Evolutionary conservation across 2,329 filamentous ascomycete genomes (phyloP), one percentile per base, ranked within the genome.

Genomic region (Calonectria honghensis): DNA sequence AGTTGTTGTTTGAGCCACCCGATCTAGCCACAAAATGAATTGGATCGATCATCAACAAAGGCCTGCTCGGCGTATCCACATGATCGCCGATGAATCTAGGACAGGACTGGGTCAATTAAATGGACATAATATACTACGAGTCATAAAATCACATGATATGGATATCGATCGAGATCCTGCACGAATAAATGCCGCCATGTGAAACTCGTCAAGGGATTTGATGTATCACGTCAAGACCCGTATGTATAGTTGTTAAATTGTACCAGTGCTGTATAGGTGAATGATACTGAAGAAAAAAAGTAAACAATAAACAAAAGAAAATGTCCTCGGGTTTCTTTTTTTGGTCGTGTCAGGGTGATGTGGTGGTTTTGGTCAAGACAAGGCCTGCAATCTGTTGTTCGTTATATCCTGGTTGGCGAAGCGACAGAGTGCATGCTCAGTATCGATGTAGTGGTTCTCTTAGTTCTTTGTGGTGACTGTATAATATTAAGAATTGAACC

Each of bases 1-100:
- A 39, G 39, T 41, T 41, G 57, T 39, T 41, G 45, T 48, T 63
- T 37, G n/a, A 63, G 35, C 35, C 57, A 39, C 57, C 57, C 20
- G 6, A 27, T 45, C 35, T 24, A 48, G 29, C 50, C 59, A 37
- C 37, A 57, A 48, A 35, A 2, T 24, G 51, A n/a, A n/a, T 45
- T 61, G 27, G 35, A 31, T 63, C 45, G 35, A 32, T 27, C 18
- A 54, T 5, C 35, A 41, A 39, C 35, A 41, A 63, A 10, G 24
- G 10, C 35, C 16, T 27, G 6, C 24, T 51, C 48, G 39, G 27
- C 37, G 48, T 27, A 54, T 48, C 39, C 37, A n/a, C 35, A 20
- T 35, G n/a, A 37, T 51, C 29, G 50, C 37, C 41, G 16, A 45
- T 14, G 20, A 29, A 45, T 39, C 50, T 31, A 35, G 27, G 29